phyloP scores from a whole-genome alignment of 306 rosid genomes.

The Macrotyloma uniflorum region DNA sequence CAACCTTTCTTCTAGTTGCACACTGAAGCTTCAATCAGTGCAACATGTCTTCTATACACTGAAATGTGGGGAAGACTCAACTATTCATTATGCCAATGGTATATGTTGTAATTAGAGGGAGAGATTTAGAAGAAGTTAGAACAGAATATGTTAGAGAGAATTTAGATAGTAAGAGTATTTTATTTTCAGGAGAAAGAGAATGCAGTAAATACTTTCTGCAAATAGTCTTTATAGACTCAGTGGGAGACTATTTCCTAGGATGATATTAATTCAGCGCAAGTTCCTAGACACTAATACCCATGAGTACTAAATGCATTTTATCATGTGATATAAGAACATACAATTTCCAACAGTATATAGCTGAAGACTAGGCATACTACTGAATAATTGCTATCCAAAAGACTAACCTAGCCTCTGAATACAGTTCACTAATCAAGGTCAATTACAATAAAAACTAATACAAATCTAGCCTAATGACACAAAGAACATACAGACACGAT shows the following conservation, averaged over 20 bases:
- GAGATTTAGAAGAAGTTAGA: background rate
- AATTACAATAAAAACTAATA: conserved; percentile 2
- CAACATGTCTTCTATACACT: background rate
- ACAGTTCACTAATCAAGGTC: conserved; percentile 7
- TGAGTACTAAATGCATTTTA: background rate
- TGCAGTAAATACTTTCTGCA: background rate
- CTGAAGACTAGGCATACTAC: background rate
- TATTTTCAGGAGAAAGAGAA: background rate
- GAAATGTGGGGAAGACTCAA: background rate
- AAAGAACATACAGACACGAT: background rate
- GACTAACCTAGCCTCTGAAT: background rate
- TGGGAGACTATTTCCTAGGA: background rate
- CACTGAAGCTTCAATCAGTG: background rate
- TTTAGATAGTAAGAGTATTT: background rate
- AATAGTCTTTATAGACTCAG: background rate
- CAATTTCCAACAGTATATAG: background rate
- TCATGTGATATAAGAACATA: background rate
- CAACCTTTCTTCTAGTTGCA: conserved; percentile 7
- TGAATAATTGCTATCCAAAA: background rate
- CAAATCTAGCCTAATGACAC: background rate
- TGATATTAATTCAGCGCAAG: background rate
- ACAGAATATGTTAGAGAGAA: background rate
- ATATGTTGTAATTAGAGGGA: background rate
- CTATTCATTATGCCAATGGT: background rate
- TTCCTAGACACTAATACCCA: background rate